phyloP scores from a whole-genome alignment of 257 asterid genomes.

The Buddleja alternifolia region DNA sequence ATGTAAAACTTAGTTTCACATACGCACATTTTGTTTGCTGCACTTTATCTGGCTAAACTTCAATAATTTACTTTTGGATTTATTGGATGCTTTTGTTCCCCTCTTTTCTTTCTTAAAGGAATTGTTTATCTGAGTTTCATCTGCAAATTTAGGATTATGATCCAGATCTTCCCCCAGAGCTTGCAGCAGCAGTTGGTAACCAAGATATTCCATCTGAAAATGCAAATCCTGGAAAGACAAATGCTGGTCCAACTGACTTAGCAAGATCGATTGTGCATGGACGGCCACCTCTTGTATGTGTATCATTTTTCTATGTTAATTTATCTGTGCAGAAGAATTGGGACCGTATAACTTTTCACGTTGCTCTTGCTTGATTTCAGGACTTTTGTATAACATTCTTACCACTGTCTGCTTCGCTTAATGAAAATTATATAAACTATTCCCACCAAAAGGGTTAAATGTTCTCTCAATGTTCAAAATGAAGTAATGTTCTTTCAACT shows the following conservation, averaged over 20 bases:
- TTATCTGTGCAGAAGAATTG: background rate
- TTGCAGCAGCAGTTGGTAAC: conserved; percentile 87
- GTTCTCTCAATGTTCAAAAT: background rate
- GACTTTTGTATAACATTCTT: background rate
- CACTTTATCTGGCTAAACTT: conserved; percentile 5
- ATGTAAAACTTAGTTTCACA: background rate
- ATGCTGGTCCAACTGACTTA: conserved; percentile 59
- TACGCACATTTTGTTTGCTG: conserved; percentile 1
- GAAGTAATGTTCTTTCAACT: background rate
- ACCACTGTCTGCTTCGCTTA: background rate
- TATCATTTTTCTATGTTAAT: background rate
- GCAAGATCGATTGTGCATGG: conserved; percentile 54
- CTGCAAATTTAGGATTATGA: conserved; percentile 70
- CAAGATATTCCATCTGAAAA: conserved; percentile 66
- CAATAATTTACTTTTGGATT: background rate
- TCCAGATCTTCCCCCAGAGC: conserved; percentile 99
- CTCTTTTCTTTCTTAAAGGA: background rate
- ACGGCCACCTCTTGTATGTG: conserved; percentile 66
- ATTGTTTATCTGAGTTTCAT: conserved; percentile 10
- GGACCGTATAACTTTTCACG: background rate
- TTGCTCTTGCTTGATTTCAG: conserved; percentile 11
- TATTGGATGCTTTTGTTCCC: conserved; percentile 9
- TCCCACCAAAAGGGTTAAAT: background rate
- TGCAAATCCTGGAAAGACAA: conserved; percentile 55
- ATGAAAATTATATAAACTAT: conserved; percentile 1